Conservation (phyloP, 257 asterid species). For the Handroanthus guayacan region DNA sequence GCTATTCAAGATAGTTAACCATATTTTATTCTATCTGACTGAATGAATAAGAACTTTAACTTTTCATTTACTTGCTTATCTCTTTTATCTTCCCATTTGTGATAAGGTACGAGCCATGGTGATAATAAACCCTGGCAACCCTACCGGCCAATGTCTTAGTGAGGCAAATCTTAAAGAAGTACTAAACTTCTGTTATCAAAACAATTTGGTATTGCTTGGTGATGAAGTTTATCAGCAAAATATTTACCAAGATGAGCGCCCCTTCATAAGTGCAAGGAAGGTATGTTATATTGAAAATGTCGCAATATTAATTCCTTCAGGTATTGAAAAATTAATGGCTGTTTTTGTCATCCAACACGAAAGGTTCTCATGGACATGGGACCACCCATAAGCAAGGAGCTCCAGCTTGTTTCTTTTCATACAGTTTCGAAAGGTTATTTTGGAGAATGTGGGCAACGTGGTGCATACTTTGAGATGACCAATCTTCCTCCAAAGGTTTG, state of each 20-base stretch:
- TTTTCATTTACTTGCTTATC: neutral
- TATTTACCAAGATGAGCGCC: conserved; percentile 96
- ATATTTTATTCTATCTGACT: no score
- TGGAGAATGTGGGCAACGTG: conserved; percentile 99
- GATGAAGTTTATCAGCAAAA: conserved; percentile 99
- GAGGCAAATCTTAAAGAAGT: conserved; percentile 76
- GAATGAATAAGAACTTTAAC: no score
- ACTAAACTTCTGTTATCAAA: conserved; percentile 75
- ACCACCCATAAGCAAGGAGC: conserved; percentile 78
- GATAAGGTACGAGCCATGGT: conserved; percentile 97
- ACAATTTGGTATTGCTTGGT: conserved; percentile 83
- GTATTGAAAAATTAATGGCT: conserved; percentile 5
- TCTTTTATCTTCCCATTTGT: conserved; percentile 17
- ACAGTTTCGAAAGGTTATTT: conserved; percentile 95
- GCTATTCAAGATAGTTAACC: neutral
- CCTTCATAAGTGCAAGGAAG: conserved; percentile 91
- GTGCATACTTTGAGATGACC: conserved; percentile 99
- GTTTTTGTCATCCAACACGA: neutral
- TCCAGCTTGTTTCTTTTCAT: conserved; percentile 93
- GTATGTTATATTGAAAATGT: conserved; percentile 41
- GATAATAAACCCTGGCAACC: conserved; percentile 98
- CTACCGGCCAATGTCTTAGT: conserved; percentile 97
- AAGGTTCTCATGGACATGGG: conserved; percentile 97
- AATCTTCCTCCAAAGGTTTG: conserved; percentile 87
- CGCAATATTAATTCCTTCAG: neutral